Evolutionary conservation across 495 filamentous ascomycete species (phyloP), one percentile per base, ranked within the genome.

Genomic region (Podospora bellae-mahoneyi): DNA sequence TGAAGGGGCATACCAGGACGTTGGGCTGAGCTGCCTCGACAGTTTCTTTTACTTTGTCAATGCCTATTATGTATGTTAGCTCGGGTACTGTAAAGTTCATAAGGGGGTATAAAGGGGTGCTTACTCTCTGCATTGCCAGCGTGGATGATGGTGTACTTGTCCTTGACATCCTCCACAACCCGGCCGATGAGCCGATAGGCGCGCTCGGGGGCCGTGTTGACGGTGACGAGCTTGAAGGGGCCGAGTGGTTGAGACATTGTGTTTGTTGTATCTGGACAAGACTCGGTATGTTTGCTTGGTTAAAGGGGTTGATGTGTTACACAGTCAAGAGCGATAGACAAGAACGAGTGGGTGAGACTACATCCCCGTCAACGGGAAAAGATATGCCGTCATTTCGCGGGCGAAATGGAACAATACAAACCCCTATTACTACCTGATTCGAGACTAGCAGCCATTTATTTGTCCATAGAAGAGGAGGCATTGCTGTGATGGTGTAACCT

Each of bases 171-270:
- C 61, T 89, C 85, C 28, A 84, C 81, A 6, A 90, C 74, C 4
- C 83, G 81, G 19, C 87, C 88, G 73, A 90, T 85, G 53, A 90
- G 77, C 10, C 78, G 76, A 74, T 86, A 84, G 53, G 89, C 89
- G 34, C 89, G 83, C 68, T 89, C 88, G 9, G 89, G 89, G 1
- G 83, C 88, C 59, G 84, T 91, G 80, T 90, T 90, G 71, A 91
- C 88, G 13, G 88, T 90, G 60, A 89, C 84, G 23, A 91, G 84
- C 63, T 77, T 84, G 77, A 82, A 90, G 19, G 86, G 85, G 44
- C 85, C 86, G 70, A 73, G 71, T 48, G 7, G 53, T 69, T 66
- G 64, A 34, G 71, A 16, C 66, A 71, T 71, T 44, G 32, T 67
- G 16, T 18, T 48, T 48, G 3, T 48, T 48, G 15, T 48, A 48